Evolutionary conservation across 2,329 filamentous ascomycete species (phyloP).

Genomic region (Trichoderma lentiforme): DNA sequence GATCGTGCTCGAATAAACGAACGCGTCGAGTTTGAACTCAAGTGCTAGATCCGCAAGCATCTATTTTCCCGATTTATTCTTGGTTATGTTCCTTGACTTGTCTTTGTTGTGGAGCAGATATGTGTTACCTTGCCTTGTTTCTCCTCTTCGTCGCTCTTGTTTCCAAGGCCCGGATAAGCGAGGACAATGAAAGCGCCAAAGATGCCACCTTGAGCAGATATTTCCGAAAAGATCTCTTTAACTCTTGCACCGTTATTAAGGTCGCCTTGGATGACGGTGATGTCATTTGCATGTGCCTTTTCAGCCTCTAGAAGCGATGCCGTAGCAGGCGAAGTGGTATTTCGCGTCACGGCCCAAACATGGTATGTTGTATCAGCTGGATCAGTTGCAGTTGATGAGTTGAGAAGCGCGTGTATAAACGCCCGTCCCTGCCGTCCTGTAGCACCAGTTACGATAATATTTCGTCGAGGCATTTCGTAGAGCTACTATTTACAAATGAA

Average conservation of each 20-base stretch:
- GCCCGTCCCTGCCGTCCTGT: constrained; percentile 11
- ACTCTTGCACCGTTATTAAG: not conserved
- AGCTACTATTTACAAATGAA: not conserved
- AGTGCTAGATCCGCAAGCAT: constrained; percentile 6
- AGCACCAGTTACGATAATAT: constrained; percentile 13
- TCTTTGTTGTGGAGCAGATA: not conserved
- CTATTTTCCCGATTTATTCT: not conserved
- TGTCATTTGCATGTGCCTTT: not conserved
- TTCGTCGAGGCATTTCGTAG: not conserved
- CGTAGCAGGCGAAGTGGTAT: not conserved
- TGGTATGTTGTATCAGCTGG: not conserved
- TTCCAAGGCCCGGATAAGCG: constrained; percentile 14
- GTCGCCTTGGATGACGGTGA: not conserved
- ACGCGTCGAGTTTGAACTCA: not conserved
- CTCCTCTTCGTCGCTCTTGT: constrained; percentile 6
- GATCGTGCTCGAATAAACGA: constrained; percentile 15
- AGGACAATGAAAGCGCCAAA: constrained; percentile 5
- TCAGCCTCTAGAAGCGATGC: not conserved
- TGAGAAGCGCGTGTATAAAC: constrained; percentile 7
- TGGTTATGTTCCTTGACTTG: too few relatives aligned
- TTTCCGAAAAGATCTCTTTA: not conserved
- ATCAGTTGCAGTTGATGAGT: not conserved
- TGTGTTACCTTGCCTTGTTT: constrained; percentile 10
- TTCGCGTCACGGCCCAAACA: not conserved
- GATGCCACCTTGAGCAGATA: constrained; percentile 1